Evolutionary conservation across 805 yeast species (phyloP).

Genomic region (Saccharomycopsis olivae): DNA sequence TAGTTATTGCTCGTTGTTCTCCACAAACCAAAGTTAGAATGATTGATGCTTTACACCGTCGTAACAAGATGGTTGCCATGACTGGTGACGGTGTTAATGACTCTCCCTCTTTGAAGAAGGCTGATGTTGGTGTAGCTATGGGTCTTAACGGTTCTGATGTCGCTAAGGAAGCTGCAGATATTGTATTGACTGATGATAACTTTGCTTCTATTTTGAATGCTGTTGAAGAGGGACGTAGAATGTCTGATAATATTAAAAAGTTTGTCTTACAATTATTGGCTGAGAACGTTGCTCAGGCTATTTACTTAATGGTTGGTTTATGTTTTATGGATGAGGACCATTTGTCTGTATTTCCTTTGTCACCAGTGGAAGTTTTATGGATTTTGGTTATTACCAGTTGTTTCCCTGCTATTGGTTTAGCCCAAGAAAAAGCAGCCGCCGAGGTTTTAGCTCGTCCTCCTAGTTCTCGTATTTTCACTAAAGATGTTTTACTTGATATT

Average conservation of each 20-base stretch:
- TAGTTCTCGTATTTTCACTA: too few species aligned
- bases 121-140: constrained; percentile 94
- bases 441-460: too few species aligned
- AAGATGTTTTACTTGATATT: too few species aligned
- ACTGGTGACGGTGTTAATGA: constrained; percentile 99
- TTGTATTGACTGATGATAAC: constrained; percentile 95
- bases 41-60: constrained; percentile 77
- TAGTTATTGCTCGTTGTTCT: constrained; percentile 88
- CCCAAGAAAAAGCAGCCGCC: too few species aligned
- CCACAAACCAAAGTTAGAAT: constrained; percentile 90
- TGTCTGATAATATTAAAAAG: constrained; percentile 89
- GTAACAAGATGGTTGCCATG: constrained; percentile 97
- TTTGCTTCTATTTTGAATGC: constrained; percentile 90
- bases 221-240: constrained; percentile 95
- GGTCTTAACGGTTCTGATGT: constrained; percentile 94
- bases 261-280: constrained; percentile 69
- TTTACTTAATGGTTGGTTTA: constrained; percentile 59
- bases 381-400: constrained; percentile 69
- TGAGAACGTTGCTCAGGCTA: constrained; percentile 62
- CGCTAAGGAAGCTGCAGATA: constrained; percentile 96
- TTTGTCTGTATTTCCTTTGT: constrained; percentile 69
- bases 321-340: constrained; percentile 55
- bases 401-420: constrained; percentile 76
- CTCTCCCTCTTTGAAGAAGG: constrained; percentile 94
- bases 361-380: constrained; percentile 77